A percentile compares a stretch with the other conserved stretches of the same genome.
Evolutionary conservation across 768 basidiomycete species (phyloP).

Genomic region (Mycena sanguinolenta): DNA sequence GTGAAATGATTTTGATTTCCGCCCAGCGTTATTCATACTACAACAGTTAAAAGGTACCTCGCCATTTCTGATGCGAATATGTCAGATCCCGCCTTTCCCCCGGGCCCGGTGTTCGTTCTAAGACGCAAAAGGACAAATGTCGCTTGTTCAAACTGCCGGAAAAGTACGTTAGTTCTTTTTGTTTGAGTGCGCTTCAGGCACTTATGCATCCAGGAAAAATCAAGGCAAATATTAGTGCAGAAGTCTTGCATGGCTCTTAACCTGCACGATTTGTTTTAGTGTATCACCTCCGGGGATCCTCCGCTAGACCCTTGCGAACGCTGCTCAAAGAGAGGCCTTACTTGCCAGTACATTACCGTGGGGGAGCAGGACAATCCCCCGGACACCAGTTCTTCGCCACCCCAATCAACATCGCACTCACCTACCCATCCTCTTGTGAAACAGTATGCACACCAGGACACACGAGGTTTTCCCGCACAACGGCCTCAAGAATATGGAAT

Average conservation of each 20-base stretch:
- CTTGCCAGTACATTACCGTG: constrained; percentile 19
- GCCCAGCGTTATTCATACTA: neutral
- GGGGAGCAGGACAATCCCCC: neutral
- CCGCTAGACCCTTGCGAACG: constrained; percentile 17
- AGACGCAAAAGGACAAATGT: constrained; percentile 19
- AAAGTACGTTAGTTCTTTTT: no score
- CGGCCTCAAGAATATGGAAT: neutral
- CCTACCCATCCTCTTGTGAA: neutral
- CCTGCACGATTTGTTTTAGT: neutral
- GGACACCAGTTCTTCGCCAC: neutral
- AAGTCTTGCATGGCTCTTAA: neutral
- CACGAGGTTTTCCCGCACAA: neutral
- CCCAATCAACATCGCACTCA: neutral
- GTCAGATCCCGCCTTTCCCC: neutral
- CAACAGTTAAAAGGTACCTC: constrained; percentile 9
- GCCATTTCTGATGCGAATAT: neutral
- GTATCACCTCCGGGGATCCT: constrained; percentile 1
- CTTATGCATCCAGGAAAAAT: constrained; percentile 8
- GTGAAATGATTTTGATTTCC: neutral
- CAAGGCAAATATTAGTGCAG: constrained; percentile 4
- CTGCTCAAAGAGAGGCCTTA: constrained; percentile 19
- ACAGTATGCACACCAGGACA: neutral
- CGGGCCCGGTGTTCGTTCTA: neutral
- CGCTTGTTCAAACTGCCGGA: neutral
- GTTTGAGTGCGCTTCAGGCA: no score